Base-by-base conservation (phyloP, 306 rosid species). In the Pterocarpus macrocarpus region DNA sequence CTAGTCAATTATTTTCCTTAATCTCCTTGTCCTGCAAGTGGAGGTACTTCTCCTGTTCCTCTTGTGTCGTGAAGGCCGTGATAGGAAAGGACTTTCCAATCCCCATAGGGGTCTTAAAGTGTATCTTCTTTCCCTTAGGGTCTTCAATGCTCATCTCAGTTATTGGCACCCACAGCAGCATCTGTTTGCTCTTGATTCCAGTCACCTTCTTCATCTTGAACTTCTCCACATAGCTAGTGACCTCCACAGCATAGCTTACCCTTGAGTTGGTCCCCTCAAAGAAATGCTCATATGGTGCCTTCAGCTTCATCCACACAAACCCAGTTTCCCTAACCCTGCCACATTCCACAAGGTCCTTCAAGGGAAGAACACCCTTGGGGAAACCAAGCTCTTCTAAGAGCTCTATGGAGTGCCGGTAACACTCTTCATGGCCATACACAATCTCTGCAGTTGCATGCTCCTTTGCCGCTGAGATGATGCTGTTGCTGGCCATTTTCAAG, bases 261-360 rank as follows among this genome's bases (percentile, higher is more conserved):
- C 83, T 55, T 2, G 89, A 77, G 16, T 87, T 90, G 4, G 88
- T 65, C 17, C 67, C 80, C 55, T 32, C 85, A 22, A 93, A 93
- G 82, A 85, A 85, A 77, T 93, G 98, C 80, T 93, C 98, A 59
- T 76, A 87, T 0, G 97, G 97, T 0, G 69, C 83, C 77, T 80
- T 93, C 22, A 84, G 94, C 45, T 81, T 91, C 97, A 93, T 93
- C 98, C 98, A 93, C 79, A 93, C 94, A 30, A 90, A 93, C 52
- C 98, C 98, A 0, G 91, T 93, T 72, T 91, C 97, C 53, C 84
- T 64, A 7, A 88, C 93, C 4, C 96, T 85, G 1, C 98, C 98
- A 63, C 97, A 93, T 84, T 91, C 97, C 78, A 71, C 93, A n/a
- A 93, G 72, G 66, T 93, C 93, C 7, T 87, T 56, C 82, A 93